These are phyloP conservation scores for Aspergillus tamarii DNA, from an alignment of 2,329 filamentous ascomycete species.

Conservation along the genomic window DNA sequence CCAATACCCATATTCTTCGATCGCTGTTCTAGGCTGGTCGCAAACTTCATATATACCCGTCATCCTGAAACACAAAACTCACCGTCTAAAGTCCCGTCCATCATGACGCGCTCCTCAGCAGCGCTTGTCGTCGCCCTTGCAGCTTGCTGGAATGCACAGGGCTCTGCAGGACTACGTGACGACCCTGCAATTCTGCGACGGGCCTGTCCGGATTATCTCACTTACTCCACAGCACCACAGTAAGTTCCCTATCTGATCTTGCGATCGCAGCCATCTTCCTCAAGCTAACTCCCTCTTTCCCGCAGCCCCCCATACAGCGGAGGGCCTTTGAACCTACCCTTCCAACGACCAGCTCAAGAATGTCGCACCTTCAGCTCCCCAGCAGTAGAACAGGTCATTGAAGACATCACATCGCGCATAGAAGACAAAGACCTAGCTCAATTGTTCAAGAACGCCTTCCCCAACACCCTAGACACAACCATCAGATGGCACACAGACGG, in stretches of 20 bases:
- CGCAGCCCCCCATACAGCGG: conserved; percentile 74
- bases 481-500: conserved; percentile 82
- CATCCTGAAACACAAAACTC: background rate
- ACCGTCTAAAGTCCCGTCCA: background rate
- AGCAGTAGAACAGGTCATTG: conserved; percentile 84
- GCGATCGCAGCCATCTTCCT: background rate
- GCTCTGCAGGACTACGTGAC: conserved; percentile 25
- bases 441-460: conserved; percentile 93
- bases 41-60: background rate
- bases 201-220: conserved; percentile 69
- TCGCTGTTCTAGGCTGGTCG: background rate
- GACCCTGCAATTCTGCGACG: conserved; percentile 34
- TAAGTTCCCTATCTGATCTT: conserved; percentile 42
- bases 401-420: conserved; percentile 77
- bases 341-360: conserved; percentile 75
- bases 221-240: conserved; percentile 64
- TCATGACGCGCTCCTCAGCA: conserved; percentile 15
- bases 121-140: conserved; percentile 21
- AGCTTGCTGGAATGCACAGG: conserved; percentile 12
- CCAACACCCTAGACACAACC: conserved; percentile 87
- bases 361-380: conserved; percentile 91
- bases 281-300: background rate
- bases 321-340: conserved; percentile 79
- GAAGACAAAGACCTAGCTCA: conserved; percentile 84
- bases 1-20: background rate